A percentile compares a stretch with the other conserved stretches of the same genome.
Evolutionary conservation across 1,139 yeast species (phyloP).

Genomic region (Suhomyces taliae): DNA sequence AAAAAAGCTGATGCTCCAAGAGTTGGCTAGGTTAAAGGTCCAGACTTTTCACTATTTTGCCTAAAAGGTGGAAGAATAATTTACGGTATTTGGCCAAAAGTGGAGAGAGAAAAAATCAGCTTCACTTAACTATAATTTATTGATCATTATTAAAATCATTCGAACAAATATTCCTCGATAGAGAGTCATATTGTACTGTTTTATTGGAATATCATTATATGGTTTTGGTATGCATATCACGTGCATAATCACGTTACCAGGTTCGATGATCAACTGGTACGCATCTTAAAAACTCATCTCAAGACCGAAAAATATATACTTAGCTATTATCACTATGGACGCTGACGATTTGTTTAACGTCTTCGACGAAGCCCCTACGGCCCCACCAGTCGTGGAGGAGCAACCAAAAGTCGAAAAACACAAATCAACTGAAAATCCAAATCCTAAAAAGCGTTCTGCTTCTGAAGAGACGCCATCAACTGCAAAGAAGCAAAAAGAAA

Average conservation of each 20-base stretch:
- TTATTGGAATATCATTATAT: no score
- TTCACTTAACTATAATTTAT: no score
- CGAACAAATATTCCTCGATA: no score
- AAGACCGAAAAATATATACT: constrained; percentile 1
- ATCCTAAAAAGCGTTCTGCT: constrained; percentile 15
- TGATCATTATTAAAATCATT: no score
- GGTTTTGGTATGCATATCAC: neutral
- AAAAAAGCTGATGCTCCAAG: no score
- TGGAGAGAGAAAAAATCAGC: no score
- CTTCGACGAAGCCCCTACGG: constrained; percentile 56
- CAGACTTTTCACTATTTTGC: no score
- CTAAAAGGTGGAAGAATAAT: no score
- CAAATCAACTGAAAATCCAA: constrained; percentile 1
- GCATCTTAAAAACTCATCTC: constrained; percentile 5
- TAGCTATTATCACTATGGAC: constrained; percentile 22
- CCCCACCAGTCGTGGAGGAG: constrained; percentile 31
- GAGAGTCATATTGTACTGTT: no score
- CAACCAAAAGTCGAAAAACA: constrained; percentile 4
- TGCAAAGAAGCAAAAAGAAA: constrained; percentile 10
- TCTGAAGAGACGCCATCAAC: constrained; percentile 10
- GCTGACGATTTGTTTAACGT: constrained; percentile 67
- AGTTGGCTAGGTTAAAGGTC: no score
- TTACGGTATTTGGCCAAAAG: no score
- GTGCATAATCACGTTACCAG: neutral
- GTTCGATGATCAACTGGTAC: neutral